A percentile compares a stretch with the other conserved stretches of the same genome.
Conservation (phyloP, 805 yeast genomes). For the Kuraishia hungarica region DNA sequence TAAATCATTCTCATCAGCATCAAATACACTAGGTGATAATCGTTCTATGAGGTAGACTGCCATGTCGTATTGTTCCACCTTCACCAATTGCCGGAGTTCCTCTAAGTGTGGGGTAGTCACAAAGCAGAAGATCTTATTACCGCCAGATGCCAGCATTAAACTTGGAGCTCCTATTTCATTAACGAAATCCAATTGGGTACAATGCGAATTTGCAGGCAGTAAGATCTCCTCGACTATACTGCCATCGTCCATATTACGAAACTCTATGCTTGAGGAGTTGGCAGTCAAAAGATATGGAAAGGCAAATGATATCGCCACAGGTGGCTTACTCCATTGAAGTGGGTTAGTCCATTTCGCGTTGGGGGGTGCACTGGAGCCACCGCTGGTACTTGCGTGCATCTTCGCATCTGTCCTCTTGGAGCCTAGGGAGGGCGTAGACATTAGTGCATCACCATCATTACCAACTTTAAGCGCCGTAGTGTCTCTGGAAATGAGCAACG, state of each 20-base stretch:
- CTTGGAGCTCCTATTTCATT: conserved; percentile 1
- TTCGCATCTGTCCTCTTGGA: background rate
- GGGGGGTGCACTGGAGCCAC: too few relatives aligned
- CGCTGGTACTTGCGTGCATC: background rate
- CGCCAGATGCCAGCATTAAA: conserved; percentile 20
- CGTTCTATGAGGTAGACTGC: conserved; percentile 34
- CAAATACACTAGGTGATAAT: conserved; percentile 17
- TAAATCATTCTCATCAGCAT: conserved; percentile 1
- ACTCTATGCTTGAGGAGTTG: conserved; percentile 21
- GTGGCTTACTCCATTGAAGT: conserved; percentile 14
- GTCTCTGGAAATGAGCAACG: conserved; percentile 18
- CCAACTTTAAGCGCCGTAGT: conserved; percentile 14
- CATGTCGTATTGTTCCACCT: conserved; percentile 24
- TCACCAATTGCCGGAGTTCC: conserved; percentile 25
- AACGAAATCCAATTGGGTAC: background rate
- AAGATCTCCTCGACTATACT: conserved; percentile 22
- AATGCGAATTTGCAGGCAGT: background rate
- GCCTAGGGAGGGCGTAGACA: too few relatives aligned
- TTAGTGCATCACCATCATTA: conserved; percentile 10
- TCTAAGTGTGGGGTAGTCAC: conserved; percentile 17
- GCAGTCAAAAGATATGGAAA: conserved; percentile 31
- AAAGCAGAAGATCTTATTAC: conserved; percentile 18
- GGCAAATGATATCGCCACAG: conserved; percentile 21
- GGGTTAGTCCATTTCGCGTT: conserved; percentile 5
- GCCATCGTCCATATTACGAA: conserved; percentile 29